Conservation (phyloP, 495 filamentous ascomycete genomes). For the Aspergillus olivimuriae region DNA sequence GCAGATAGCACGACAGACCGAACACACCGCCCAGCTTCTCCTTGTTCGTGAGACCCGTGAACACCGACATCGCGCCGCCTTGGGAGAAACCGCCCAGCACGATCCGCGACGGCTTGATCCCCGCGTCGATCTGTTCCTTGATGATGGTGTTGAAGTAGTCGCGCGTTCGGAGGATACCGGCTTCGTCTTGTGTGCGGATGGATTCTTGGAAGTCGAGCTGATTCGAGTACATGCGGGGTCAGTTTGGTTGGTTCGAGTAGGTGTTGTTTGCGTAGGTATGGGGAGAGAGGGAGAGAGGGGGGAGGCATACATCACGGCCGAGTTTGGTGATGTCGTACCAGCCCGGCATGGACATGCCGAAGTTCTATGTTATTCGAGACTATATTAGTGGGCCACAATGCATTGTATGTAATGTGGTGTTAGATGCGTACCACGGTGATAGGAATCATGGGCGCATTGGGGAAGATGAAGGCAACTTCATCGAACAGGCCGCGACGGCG, state of each 20-base stretch:
- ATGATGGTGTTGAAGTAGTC: constrained; percentile 76
- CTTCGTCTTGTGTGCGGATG: constrained; percentile 62
- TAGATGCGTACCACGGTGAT: constrained; percentile 66
- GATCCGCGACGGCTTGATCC: constrained; percentile 77
- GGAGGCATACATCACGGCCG: constrained; percentile 32
- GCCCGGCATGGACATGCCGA: constrained; percentile 78
- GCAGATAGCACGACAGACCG: constrained; percentile 75
- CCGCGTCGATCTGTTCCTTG: constrained; percentile 71
- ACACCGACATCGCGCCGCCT: constrained; percentile 54
- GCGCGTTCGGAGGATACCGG: constrained; percentile 66
- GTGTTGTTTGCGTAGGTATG: background rate
- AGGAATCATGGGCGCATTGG: constrained; percentile 84
- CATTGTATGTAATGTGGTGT: background rate
- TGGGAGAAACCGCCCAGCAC: constrained; percentile 69
- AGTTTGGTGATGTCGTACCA: constrained; percentile 85
- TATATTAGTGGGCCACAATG: background rate
- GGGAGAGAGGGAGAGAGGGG: background rate
- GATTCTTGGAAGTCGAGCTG: constrained; percentile 44
- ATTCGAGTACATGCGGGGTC: background rate
- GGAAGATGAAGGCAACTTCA: constrained; percentile 88
- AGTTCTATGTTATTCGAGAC: constrained; percentile 47
- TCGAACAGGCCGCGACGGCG: constrained; percentile 75
- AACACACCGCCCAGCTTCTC: constrained; percentile 82
- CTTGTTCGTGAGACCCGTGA: constrained; percentile 63
- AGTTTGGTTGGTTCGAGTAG: background rate